Evolutionary conservation across 2,329 filamentous ascomycete species (phyloP), one percentile per base, ranked within the genome.

Genomic region (Erysiphe pulchra): DNA sequence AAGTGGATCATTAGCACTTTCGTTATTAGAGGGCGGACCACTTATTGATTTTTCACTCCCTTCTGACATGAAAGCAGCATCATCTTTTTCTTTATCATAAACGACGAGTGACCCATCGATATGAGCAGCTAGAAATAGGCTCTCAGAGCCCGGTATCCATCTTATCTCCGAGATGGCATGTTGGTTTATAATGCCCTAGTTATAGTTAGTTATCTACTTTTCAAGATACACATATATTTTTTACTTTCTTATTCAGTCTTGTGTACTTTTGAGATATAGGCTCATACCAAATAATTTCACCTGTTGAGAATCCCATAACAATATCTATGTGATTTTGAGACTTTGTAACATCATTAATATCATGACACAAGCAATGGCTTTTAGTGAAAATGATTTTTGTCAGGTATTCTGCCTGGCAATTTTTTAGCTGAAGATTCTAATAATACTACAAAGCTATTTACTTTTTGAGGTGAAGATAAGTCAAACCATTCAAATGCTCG

Each of bases 221-320:
- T 56, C 38, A 50, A 47, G 24, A 37, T 4, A 20, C 18, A 28
- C 36, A 48, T 20, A 16, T 16, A 8, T 37, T 37, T 17, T 70
- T 53, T 62, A 80, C 78, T 59, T 95, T 95, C 64, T 98, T 98
- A 59, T 98, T 98, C 55, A 98, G 69, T 17, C 90, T 77, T 2
- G 84, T 82, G 61, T 98, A 98, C 58, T 92, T 85, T 56, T 95
- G 87, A 36, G 85, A 87, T 56, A 94, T 82, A 11, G 90, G 86
- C 61, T 98, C 90, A 67, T 90, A 95, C 90, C 90, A 98, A 50
- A 98, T 87, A 42, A 98, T 85, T 60, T 98, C 90, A 36, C 86
- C 85, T 0, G 86, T 92, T 7, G 87, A 94, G 56, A 93, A 95
- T 1, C 90, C 90, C 75, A 98, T 81, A 47, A 93, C 76, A 17